phyloP scores from a whole-genome alignment of 2,329 filamentous ascomycete species.

The Coniochaeta ligniaria region DNA sequence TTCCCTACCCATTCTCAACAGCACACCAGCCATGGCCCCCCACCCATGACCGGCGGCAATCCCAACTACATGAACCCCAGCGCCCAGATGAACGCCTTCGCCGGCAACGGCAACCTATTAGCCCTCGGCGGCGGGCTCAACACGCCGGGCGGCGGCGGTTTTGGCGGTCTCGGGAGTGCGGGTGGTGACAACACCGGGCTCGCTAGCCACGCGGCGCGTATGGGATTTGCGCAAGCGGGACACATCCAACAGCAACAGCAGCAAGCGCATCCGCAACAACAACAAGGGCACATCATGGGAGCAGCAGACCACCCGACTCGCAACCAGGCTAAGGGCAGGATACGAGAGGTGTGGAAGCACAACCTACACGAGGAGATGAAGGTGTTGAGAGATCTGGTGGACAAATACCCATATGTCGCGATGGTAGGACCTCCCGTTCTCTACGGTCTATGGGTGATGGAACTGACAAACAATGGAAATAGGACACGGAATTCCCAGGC shows the following conservation, averaged over 20 bases:
- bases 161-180: slow-evolving; percentile 42
- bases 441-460: not conserved
- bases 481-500: slow-evolving; percentile 99
- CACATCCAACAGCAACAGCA: slow-evolving; percentile 50
- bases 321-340: slow-evolving; percentile 62
- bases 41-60: slow-evolving; percentile 54
- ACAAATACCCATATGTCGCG: slow-evolving; percentile 91
- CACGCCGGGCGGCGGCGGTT: slow-evolving; percentile 24
- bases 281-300: slow-evolving; percentile 27
- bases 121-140: slow-evolving; percentile 51
- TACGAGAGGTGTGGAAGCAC: slow-evolving; percentile 93
- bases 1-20: slow-evolving; percentile 37
- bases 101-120: slow-evolving; percentile 48
- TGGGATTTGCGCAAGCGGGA: slow-evolving; percentile 75
- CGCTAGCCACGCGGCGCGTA: slow-evolving; percentile 78
- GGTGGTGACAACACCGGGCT: slow-evolving; percentile 63
- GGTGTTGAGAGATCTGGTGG: slow-evolving; percentile 71
- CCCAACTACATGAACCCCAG: slow-evolving; percentile 66
- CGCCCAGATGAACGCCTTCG: slow-evolving; percentile 61
- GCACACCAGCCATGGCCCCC: slow-evolving; percentile 37
- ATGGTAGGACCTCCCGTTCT: slow-evolving; percentile 62
- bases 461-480: slow-evolving; percentile 6
- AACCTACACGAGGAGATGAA: slow-evolving; percentile 91
- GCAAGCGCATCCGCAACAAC: slow-evolving; percentile 34
- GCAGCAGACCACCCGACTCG: slow-evolving; percentile 41